Evolutionary conservation across 2,329 filamentous ascomycete genomes (phyloP).

Genomic region (Immersiporthe knoxdaviesiana): DNA sequence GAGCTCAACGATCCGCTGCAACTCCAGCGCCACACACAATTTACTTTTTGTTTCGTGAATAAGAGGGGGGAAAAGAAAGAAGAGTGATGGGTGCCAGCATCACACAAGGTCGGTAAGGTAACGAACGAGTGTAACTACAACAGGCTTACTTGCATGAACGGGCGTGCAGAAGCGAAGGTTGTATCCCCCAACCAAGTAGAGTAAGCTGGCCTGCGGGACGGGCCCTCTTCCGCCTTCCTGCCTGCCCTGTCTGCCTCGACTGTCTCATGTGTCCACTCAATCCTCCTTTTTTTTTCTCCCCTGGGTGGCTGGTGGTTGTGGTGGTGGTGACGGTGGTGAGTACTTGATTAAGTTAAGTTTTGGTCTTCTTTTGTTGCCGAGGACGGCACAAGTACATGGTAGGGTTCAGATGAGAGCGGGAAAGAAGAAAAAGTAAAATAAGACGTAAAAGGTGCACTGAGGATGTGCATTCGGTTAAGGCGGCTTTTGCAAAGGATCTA

Average conservation of each 20-base stretch:
- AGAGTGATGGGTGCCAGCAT: not conserved
- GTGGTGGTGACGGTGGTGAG: too few species aligned
- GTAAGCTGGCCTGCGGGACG: constrained; percentile 11
- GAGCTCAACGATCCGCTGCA: not conserved
- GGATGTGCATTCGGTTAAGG: not conserved
- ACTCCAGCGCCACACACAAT: not conserved
- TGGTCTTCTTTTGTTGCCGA: not conserved
- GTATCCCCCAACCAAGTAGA: too few species aligned
- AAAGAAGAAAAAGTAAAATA: too few species aligned
- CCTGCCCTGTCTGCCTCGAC: not conserved
- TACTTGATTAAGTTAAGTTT: too few species aligned
- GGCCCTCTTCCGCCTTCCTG: constrained; percentile 9
- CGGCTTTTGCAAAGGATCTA: not conserved
- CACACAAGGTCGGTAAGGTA: not conserved
- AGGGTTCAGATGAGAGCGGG: not conserved
- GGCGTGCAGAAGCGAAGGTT: constrained; percentile 1
- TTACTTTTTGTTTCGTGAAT: too few species aligned
- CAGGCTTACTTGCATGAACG: constrained; percentile 1
- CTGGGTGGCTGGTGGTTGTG: not conserved
- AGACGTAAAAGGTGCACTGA: not conserved
- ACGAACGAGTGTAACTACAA: not conserved
- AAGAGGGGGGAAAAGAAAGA: not conserved
- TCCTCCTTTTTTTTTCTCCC: too few species aligned
- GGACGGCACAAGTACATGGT: not conserved
- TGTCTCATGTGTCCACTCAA: not conserved